phyloP scores from a whole-genome alignment of 2,329 filamentous ascomycete species.

The Boeremia lycopersici region DNA sequence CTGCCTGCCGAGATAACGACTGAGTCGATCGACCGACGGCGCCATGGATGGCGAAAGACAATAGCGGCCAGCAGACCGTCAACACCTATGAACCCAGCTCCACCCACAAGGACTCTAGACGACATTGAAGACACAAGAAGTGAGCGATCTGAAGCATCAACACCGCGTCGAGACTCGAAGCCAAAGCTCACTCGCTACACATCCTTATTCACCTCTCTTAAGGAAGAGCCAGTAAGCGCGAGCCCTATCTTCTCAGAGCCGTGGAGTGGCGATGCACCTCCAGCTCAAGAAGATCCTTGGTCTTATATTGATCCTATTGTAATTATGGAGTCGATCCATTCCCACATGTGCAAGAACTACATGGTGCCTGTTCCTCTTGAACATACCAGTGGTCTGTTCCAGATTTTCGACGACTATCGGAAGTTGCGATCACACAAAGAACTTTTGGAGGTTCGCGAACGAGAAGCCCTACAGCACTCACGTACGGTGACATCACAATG shows the following conservation, averaged over 20 bases:
- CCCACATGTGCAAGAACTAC: conserved; percentile 30
- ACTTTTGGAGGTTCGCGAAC: conserved; percentile 31
- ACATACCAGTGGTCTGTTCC: conserved; percentile 48
- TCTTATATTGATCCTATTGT: conserved; percentile 34
- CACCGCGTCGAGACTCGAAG: conserved; percentile 42
- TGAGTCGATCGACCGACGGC: conserved; percentile 25
- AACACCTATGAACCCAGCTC: conserved; percentile 23
- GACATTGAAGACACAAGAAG: conserved; percentile 32
- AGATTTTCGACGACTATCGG: conserved; percentile 52
- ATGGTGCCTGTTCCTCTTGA: conserved; percentile 33
- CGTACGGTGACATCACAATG: conserved; percentile 41
- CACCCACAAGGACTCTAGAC: conserved; percentile 28
- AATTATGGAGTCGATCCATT: conserved; percentile 33
- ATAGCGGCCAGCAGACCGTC: conserved; percentile 29
- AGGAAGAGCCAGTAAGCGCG: conserved; percentile 26
- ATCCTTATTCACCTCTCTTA: conserved; percentile 38
- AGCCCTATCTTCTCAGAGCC: conserved; percentile 32
- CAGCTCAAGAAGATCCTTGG: conserved; percentile 5
- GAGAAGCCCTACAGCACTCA: conserved; percentile 33
- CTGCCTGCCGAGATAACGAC: conserved; percentile 1
- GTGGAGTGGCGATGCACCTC: conserved; percentile 32
- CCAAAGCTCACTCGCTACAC: conserved; percentile 51
- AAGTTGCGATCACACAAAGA: conserved; percentile 45
- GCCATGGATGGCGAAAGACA: conserved; percentile 32
- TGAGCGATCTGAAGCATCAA: conserved; percentile 39